phyloP scores from a whole-genome alignment of 2,329 filamentous ascomycete species.

The Lasiodiplodia gonubiensis region DNA sequence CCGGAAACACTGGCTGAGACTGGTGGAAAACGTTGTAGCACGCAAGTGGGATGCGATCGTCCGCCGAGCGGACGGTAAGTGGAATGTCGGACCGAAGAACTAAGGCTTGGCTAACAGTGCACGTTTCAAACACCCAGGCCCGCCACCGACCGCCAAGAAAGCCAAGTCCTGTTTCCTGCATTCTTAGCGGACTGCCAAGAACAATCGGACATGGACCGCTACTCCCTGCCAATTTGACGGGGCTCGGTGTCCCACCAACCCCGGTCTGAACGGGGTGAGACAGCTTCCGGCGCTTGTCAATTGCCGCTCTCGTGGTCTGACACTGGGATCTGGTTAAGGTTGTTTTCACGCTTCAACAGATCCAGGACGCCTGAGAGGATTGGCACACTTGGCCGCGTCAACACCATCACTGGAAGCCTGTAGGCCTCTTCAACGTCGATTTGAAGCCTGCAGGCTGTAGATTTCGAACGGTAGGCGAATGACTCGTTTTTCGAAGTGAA shows the following conservation, averaged over 20 bases:
- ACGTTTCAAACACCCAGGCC: neutral
- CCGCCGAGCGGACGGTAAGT: neutral
- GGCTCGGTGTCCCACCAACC: neutral
- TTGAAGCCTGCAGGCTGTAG: neutral
- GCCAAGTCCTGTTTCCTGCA: neutral
- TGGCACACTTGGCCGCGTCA: slow-evolving; percentile 3
- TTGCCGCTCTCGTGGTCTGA: neutral
- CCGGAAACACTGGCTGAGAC: neutral
- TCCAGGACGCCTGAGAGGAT: neutral
- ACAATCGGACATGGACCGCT: neutral
- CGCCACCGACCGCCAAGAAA: neutral
- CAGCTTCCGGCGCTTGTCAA: neutral
- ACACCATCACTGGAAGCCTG: neutral
- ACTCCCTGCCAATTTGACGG: slow-evolving; percentile 13
- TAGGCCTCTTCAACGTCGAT: neutral
- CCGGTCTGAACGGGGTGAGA: neutral
- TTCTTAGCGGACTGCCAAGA: slow-evolving; percentile 18
- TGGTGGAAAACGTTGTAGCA: neutral
- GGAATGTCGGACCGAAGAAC: slow-evolving; percentile 1
- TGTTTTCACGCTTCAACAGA: slow-evolving; percentile 17
- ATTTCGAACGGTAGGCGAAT: no score
- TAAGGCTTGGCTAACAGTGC: slow-evolving; percentile 12
- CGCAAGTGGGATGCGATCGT: neutral
- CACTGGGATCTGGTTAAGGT: slow-evolving; percentile 11
- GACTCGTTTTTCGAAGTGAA: neutral